These are phyloP conservation scores for Nyctanthes arbortristis DNA, from an alignment of 257 asterid species.

Conservation along the genomic window DNA sequence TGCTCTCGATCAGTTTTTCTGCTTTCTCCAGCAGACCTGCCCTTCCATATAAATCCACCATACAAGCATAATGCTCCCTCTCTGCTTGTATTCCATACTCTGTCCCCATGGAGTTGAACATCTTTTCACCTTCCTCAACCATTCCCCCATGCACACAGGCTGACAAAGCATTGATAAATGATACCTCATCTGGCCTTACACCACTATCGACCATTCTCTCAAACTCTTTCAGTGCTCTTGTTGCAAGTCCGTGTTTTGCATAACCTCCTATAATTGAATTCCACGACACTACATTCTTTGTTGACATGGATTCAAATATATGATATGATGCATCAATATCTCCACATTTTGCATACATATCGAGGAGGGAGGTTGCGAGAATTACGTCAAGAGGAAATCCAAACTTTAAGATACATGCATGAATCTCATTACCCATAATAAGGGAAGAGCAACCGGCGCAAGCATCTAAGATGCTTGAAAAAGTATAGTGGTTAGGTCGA, in stretches of 20 bases:
- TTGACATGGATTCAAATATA: conserved; percentile 44
- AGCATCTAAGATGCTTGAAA: conserved; percentile 62
- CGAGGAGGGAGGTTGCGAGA: conserved; percentile 57
- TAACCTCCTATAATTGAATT: conserved; percentile 73
- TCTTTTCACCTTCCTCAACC: conserved; percentile 66
- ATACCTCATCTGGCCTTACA: conserved; percentile 54
- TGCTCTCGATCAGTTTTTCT: conserved; percentile 39
- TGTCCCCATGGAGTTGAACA: conserved; percentile 48
- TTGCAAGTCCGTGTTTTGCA: conserved; percentile 66
- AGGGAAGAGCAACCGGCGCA: conserved; percentile 74
- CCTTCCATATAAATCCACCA: conserved; percentile 77
- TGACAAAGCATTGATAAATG: conserved; percentile 64
- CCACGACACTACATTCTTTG: conserved; percentile 70
- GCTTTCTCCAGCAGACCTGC: conserved; percentile 78
- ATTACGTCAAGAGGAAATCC: conserved; percentile 64
- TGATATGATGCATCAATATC: conserved; percentile 47
- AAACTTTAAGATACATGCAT: conserved; percentile 49
- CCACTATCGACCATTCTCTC: conserved; percentile 46
- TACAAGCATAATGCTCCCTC: conserved; percentile 76
- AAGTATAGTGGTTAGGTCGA: conserved; percentile 69
- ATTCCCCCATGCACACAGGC: conserved; percentile 79
- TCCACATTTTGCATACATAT: conserved; percentile 85
- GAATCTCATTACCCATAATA: conserved; percentile 58
- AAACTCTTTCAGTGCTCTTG: conserved; percentile 58
- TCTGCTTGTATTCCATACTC: conserved; percentile 44